Base-by-base conservation (phyloP, 2,329 filamentous ascomycete species). In the Fusarium avenaceum region DNA sequence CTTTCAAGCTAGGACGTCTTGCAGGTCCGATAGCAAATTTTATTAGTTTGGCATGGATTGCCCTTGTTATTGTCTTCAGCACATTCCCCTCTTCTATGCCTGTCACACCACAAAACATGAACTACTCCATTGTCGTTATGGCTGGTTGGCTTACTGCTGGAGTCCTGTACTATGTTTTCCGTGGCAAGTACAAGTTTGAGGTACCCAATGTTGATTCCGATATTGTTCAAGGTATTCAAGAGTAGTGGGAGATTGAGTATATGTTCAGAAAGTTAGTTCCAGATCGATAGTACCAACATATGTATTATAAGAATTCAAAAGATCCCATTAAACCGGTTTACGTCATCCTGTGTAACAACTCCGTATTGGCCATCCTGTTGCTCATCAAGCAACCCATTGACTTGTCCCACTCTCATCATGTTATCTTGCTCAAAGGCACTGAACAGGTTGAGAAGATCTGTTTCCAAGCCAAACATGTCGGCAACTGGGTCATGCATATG, bases 91-190 rank as follows among this genome's bases (percentile, higher is more conserved):
- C 75, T 2, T 56, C 70, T 0, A 74, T 80, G 69, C 83, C 82
- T 0, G 79, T 82, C 0, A 80, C 79, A 2, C 57, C 77, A 0
- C 74, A 80, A 35, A 82, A 78, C 17, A 84, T 85, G 81, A 85
- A 85, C 43, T 84, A 85, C 56, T 77, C 78, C 0, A 76, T 76
- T 33, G 80, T 83, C 0, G 81, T 84, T 0, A 70, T 83, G 67
- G 73, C 73, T 4, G 81, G 77, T 0, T 83, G 80, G 80, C 50
- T 79, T 1, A 26, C 75, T 0, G 72, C 79, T 32, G 80, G 80
- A 0, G 70, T 71, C 0, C 30, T 74, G 3, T 82, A 80, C 39
- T 83, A 80, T 40, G 50, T 59, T 2, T 46, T 57, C 0, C 49
- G 49, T 6, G 76, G 75, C 1, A 66, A 58, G 15, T 30, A 64